Percentiles rank a stretch among this genome's conserved stretches.
phyloP scores from a whole-genome alignment of 129 eudicot species.

The Rutidosis leptorrhynchoides region DNA sequence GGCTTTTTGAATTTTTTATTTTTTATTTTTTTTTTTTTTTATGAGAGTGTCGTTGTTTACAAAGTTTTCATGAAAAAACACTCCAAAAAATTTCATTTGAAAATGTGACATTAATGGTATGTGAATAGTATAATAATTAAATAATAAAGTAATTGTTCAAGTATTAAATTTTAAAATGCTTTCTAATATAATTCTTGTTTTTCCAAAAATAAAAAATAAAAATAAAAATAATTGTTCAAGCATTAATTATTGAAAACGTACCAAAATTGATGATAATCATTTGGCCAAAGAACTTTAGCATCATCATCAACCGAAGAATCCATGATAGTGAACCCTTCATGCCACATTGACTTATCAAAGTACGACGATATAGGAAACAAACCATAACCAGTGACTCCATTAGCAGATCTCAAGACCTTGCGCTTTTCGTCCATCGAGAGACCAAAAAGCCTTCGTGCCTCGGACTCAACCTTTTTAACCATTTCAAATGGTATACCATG shows the following conservation, averaged over 20 bases:
- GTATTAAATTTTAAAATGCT: too few relatives aligned
- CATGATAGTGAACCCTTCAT: constrained; percentile 6
- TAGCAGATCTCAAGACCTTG: constrained; percentile 49
- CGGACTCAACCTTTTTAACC: constrained; percentile 40
- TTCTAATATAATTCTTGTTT: too few relatives aligned
- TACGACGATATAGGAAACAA: background rate
- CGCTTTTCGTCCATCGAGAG: constrained; percentile 48
- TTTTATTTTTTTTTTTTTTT: too few relatives aligned
- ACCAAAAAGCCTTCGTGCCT: constrained; percentile 43
- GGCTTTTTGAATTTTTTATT: too few relatives aligned
- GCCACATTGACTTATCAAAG: too few relatives aligned
- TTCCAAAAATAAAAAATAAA: too few relatives aligned
- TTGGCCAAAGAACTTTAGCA: constrained; percentile 9
- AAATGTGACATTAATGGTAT: too few relatives aligned
- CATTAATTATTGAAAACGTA: background rate
- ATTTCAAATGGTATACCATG: constrained; percentile 46
- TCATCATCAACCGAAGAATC: background rate
- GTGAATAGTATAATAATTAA: too few relatives aligned
- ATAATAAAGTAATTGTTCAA: too few relatives aligned
- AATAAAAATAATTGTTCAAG: background rate
- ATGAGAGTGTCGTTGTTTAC: too few relatives aligned
- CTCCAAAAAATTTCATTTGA: too few relatives aligned
- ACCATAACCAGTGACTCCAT: constrained; percentile 41
- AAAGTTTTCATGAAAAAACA: too few relatives aligned
- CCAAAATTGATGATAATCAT: background rate